Conservation (phyloP, 225 moss, liverwort and hornwort species). For the Rhytidiadelphus loreus region DNA sequence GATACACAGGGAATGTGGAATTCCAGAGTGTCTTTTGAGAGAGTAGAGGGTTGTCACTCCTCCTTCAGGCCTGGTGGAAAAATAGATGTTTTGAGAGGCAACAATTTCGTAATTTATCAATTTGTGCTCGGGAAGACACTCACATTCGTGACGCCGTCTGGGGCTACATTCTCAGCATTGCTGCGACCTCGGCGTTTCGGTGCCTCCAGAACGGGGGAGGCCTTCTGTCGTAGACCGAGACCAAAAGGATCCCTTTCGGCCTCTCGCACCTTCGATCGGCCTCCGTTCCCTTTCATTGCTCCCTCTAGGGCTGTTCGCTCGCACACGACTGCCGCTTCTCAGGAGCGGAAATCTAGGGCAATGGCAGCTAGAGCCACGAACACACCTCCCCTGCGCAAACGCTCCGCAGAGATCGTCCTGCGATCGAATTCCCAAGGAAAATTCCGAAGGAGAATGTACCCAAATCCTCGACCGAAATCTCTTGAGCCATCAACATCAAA, state of each 20-base stretch:
- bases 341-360: not conserved
- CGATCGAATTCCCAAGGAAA: not conserved
- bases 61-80: not conserved
- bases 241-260: slow-evolving; percentile 69
- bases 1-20: not conserved
- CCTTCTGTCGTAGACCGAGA: slow-evolving; percentile 44
- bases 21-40: not conserved
- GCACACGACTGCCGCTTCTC: not conserved
- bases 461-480: not conserved
- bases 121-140: not conserved
- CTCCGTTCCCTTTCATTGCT: slow-evolving; percentile 21
- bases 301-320: not conserved
- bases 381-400: not conserved
- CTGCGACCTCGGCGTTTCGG: slow-evolving; percentile 40
- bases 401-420: not conserved
- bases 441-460: not conserved
- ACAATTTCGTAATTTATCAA: not conserved
- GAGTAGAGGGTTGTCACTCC: not conserved
- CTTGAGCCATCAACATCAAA: not conserved
- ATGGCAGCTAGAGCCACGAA: not conserved
- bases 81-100: not conserved
- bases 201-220: slow-evolving; percentile 6
- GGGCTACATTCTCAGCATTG: slow-evolving; percentile 54
- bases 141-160: slow-evolving; percentile 13
- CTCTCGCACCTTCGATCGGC: slow-evolving; percentile 48